A percentile compares a stretch with the other conserved stretches of the same genome.
phyloP scores from a whole-genome alignment of 805 yeast genomes.

The Cyberlindnera sargentensis region DNA sequence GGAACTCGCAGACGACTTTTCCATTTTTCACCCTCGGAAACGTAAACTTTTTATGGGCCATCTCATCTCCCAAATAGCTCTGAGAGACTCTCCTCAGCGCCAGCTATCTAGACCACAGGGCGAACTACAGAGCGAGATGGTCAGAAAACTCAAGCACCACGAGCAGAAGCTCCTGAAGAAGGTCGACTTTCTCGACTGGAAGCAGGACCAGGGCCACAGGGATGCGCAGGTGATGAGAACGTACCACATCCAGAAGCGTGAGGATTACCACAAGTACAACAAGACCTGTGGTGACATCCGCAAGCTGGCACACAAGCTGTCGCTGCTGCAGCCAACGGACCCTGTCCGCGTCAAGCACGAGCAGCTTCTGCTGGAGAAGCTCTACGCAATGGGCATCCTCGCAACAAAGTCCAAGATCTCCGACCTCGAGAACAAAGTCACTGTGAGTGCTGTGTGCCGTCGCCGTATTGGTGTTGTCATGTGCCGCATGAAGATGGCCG shows the following conservation, averaged over 20 bases:
- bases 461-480: constrained; percentile 90
- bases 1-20: too few species aligned
- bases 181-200: constrained; percentile 97
- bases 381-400: constrained; percentile 81
- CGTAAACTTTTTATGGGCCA: too few species aligned
- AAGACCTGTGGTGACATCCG: constrained; percentile 88
- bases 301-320: constrained; percentile 77
- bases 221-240: constrained; percentile 96
- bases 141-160: constrained; percentile 85
- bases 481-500: constrained; percentile 93
- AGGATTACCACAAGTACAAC: constrained; percentile 92
- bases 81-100: too few species aligned
- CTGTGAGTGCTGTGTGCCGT: constrained; percentile 89
- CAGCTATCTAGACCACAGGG: too few species aligned
- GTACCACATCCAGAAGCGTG: constrained; percentile 89
- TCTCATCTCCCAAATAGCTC: too few species aligned
- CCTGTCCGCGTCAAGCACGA: constrained; percentile 86
- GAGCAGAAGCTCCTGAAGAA: constrained; percentile 92
- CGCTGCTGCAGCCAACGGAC: constrained; percentile 81
- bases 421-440: constrained; percentile 82
- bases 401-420: constrained; percentile 87
- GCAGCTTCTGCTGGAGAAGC: constrained; percentile 77
- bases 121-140: constrained; percentile 38
- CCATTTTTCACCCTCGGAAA: too few species aligned
- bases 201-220: constrained; percentile 90